Evolutionary conservation across 2,329 filamentous ascomycete species (phyloP).

Genomic region (Emydomyces testavorans): DNA sequence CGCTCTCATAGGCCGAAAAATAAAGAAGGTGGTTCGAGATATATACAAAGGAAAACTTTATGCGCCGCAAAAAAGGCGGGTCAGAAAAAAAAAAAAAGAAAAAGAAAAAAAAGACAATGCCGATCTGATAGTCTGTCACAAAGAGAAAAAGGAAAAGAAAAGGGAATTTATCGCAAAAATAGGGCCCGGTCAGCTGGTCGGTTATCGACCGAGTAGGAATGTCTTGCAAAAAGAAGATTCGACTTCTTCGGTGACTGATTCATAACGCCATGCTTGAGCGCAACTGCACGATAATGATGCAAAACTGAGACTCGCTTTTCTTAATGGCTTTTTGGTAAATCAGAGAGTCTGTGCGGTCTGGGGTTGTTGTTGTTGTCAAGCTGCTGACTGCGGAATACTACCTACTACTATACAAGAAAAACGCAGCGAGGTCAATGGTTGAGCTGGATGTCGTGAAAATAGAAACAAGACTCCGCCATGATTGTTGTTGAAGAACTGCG

Average conservation of each 20-base stretch:
- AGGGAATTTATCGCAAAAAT: too few species aligned
- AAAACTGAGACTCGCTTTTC: too few species aligned
- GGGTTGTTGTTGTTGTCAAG: too few species aligned
- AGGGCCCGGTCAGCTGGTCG: neutral
- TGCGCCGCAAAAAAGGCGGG: neutral
- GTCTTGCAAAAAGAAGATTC: neutral
- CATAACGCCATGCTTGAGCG: neutral
- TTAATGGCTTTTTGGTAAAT: too few species aligned
- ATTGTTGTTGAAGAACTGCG: neutral
- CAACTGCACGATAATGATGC: neutral
- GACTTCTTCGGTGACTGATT: neutral
- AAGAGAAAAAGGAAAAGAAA: too few species aligned
- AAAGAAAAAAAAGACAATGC: neutral
- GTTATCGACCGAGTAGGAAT: too few species aligned
- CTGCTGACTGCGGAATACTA: too few species aligned
- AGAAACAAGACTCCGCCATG: neutral
- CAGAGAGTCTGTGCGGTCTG: too few species aligned
- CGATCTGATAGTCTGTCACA: neutral
- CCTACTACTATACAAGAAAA: too few species aligned
- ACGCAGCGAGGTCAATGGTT: neutral
- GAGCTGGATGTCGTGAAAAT: neutral
- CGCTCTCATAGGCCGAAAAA: neutral
- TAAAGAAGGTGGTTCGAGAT: neutral
- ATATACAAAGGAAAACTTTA: neutral
- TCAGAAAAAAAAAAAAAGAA: neutral